Conservation (phyloP, 768 basidiomycete genomes). For the Tephrocybe rancida region DNA sequence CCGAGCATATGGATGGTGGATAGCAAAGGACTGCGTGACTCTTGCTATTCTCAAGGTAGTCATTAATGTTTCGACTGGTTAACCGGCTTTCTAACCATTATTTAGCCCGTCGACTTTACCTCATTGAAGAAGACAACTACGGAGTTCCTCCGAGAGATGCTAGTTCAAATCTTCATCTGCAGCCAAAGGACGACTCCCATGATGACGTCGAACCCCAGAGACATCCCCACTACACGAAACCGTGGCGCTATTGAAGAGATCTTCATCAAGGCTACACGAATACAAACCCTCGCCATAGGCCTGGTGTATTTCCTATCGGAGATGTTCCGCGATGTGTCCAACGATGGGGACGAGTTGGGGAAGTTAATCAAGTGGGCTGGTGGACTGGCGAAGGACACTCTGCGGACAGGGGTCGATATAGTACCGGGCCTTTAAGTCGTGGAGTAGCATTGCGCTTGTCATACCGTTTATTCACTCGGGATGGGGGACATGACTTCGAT, state of each 20-base stretch:
- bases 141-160: conserved; percentile 70
- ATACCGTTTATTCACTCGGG: no score
- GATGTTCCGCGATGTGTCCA: conserved; percentile 33
- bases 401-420: conserved; percentile 65
- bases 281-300: conserved; percentile 72
- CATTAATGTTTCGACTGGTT: background rate
- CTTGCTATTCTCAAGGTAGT: conserved; percentile 83
- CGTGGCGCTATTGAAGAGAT: conserved; percentile 72
- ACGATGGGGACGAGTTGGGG: conserved; percentile 32
- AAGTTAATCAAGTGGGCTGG: conserved; percentile 68
- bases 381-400: conserved; percentile 66
- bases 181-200: conserved; percentile 77
- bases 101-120: conserved; percentile 87
- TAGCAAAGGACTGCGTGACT: conserved; percentile 79
- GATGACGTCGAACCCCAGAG: conserved; percentile 38
- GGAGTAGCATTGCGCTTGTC: no score
- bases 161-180: conserved; percentile 69
- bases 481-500: no score
- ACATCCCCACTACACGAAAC: conserved; percentile 47
- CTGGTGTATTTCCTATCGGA: conserved; percentile 68
- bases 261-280: conserved; percentile 71
- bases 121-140: conserved; percentile 62
- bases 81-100: background rate
- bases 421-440: conserved; percentile 34
- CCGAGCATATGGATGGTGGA: conserved; percentile 89